Conservation (phyloP, 2,329 filamentous ascomycete species). For the Microdochium nivale region DNA sequence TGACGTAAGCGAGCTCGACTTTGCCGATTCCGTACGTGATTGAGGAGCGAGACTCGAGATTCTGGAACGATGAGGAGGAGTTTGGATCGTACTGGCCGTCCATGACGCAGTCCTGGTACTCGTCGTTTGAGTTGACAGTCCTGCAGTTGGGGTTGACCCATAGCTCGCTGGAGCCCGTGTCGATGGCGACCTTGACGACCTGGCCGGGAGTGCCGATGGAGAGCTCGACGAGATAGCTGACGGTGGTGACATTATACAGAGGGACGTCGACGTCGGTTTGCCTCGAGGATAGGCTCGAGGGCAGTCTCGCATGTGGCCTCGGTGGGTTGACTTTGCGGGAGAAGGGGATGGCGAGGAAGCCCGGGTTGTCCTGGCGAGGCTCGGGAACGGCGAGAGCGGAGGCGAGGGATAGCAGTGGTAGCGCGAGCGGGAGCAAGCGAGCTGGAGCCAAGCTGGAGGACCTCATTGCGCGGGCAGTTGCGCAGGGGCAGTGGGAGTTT, state of each 20-base stretch:
- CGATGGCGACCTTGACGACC: conserved; percentile 5
- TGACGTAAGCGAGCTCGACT: conserved; percentile 17
- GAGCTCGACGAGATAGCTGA: conserved; percentile 3
- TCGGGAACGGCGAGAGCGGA: no score
- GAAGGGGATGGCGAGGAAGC: no score
- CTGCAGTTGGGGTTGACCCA: conserved; percentile 10
- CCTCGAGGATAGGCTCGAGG: neutral
- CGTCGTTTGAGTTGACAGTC: neutral
- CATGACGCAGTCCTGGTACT: neutral
- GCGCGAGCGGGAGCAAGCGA: no score
- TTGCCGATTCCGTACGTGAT: conserved; percentile 21
- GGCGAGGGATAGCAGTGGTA: no score
- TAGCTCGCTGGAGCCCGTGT: conserved; percentile 11
- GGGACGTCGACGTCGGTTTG: conserved; percentile 1
- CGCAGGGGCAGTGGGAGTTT: no score
- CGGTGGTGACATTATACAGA: neutral
- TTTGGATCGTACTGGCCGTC: conserved; percentile 5
- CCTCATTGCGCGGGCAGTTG: no score
- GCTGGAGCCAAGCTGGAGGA: no score
- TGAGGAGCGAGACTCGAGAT: conserved; percentile 6
- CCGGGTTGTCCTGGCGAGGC: no score
- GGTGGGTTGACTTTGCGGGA: no score
- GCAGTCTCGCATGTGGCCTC: no score
- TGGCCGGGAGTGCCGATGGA: conserved; percentile 8
- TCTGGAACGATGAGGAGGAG: conserved; percentile 12